phyloP scores from a whole-genome alignment of 805 yeast species.

The Ogataea chonburiensis region DNA sequence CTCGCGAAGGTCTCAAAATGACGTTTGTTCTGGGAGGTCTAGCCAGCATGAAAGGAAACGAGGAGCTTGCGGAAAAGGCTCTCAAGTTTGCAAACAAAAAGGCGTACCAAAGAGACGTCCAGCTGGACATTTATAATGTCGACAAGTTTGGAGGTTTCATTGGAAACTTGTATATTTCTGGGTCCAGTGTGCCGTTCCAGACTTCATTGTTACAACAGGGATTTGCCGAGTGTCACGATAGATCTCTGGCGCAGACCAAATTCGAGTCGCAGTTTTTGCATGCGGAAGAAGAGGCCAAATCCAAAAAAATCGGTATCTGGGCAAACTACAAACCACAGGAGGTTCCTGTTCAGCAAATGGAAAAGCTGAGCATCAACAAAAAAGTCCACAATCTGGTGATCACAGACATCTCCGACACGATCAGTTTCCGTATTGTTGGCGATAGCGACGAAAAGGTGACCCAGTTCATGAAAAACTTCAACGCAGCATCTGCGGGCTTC shows the following conservation, averaged over 20 bases:
- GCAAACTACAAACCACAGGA: conserved; percentile 48
- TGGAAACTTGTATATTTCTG: conserved; percentile 60
- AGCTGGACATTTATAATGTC: conserved; percentile 61
- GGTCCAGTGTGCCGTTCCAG: conserved; percentile 56
- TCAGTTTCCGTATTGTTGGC: conserved; percentile 47
- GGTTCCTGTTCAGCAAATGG: conserved; percentile 26
- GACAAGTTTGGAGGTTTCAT: conserved; percentile 83
- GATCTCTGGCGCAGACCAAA: conserved; percentile 59
- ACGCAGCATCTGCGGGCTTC: conserved; percentile 37
- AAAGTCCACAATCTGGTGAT: conserved; percentile 52
- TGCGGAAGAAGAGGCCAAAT: conserved; percentile 64
- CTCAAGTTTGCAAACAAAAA: conserved; percentile 51
- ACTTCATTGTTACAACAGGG: conserved; percentile 59
- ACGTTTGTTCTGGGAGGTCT: conserved; percentile 78
- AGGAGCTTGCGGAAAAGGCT: conserved; percentile 47
- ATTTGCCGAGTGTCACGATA: conserved; percentile 60
- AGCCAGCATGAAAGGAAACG: conserved; percentile 39
- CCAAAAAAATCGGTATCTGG: conserved; percentile 65
- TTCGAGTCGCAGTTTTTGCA: conserved; percentile 51
- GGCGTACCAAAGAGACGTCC: conserved; percentile 70
- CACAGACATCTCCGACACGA: conserved; percentile 43
- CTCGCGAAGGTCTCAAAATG: conserved; percentile 68
- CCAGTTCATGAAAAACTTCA: conserved; percentile 47
- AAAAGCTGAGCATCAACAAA: conserved; percentile 29
- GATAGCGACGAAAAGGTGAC: conserved; percentile 39